Base-by-base conservation (phyloP, 345 rosid species). In the Geranium rotundifolium region DNA sequence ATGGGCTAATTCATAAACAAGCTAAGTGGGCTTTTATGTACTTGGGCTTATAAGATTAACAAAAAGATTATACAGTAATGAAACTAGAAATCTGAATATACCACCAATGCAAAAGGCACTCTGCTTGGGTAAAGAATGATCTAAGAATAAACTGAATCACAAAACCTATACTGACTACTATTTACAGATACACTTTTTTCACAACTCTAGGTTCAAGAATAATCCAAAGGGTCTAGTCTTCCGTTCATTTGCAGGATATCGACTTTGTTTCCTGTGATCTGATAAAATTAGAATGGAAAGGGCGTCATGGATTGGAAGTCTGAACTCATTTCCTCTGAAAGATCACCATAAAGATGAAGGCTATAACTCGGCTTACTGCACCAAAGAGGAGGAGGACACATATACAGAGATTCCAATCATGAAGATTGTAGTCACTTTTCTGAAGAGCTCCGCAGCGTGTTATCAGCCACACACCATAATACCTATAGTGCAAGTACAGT, bases 391-490 rank as follows among this genome's bases (percentile, higher is more conserved):
- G 23, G 68, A 87, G 88, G 72, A 87, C 70, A 72, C 67, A 52
- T 73, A 87, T 66, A 71, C 93, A 84, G 13, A 88, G 74, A 64
- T 64, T 72, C 88, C 86, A 87, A 20, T 78, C 62, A 18, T 84
- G 76, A 41, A 92, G 81, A 69, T 77, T 69, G 57, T 87, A 89
- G 34, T 89, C 90, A 50, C 66, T 71, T 67, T 75, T 72, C 77
- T 63, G 50, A 2, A 92, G 88, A 12, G 81, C 73, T 34, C 93
- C 96, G 6, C 95, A 91, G 4, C 98, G 84, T 29, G 98, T 87
- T 58, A 92, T 81, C 73, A 89, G 69, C 97, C 98, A 89, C 54
- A 92, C 97, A 52, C 98, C 95, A 17, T 83, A 73, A 70, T 85
- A 92, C 81, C 96, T 92, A 64, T 5, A 37, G 7, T 37, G 46